Evolutionary conservation across 805 yeast genomes (phyloP).

Genomic region (Saccharomycopsis lassenensis): DNA sequence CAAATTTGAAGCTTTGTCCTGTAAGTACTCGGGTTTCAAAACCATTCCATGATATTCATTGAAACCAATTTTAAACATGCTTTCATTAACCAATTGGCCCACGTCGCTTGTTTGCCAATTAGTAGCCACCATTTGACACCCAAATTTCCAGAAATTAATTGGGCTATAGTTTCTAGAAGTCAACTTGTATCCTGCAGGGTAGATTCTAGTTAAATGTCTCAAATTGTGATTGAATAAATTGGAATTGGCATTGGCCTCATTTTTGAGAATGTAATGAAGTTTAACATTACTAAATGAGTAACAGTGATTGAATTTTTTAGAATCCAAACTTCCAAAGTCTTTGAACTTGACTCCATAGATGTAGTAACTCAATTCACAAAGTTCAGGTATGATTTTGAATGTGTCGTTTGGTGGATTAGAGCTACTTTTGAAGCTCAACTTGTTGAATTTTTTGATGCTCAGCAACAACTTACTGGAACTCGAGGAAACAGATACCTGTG

Average conservation of each 20-base stretch:
- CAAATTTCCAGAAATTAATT: slow-evolving; percentile 66
- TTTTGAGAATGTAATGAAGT: slow-evolving; percentile 52
- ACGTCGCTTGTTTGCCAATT: slow-evolving; percentile 91
- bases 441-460: too few relatives aligned
- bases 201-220: slow-evolving; percentile 65
- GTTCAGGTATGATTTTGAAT: slow-evolving; percentile 28
- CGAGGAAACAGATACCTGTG: too few relatives aligned
- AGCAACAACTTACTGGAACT: too few relatives aligned
- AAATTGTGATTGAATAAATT: slow-evolving; percentile 63
- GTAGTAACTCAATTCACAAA: slow-evolving; percentile 60
- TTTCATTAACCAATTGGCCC: slow-evolving; percentile 82
- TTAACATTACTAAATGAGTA: slow-evolving; percentile 79
- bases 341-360: slow-evolving; percentile 66
- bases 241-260: slow-evolving; percentile 41
- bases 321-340: slow-evolving; percentile 42
- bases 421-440: slow-evolving; percentile 6
- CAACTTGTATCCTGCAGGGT: slow-evolving; percentile 73
- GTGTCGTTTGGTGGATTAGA: too few relatives aligned
- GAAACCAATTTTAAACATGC: slow-evolving; percentile 45
- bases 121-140: slow-evolving; percentile 91
- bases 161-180: slow-evolving; percentile 80
- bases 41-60: slow-evolving; percentile 53
- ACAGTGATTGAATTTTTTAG: slow-evolving; percentile 69
- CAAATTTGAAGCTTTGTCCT: slow-evolving; percentile 23
- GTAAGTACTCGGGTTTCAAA: slow-evolving; percentile 51